These are phyloP conservation scores for Starmerella lactis-condensi DNA, from an alignment of 805 yeast genomes.

Conservation along the genomic window DNA sequence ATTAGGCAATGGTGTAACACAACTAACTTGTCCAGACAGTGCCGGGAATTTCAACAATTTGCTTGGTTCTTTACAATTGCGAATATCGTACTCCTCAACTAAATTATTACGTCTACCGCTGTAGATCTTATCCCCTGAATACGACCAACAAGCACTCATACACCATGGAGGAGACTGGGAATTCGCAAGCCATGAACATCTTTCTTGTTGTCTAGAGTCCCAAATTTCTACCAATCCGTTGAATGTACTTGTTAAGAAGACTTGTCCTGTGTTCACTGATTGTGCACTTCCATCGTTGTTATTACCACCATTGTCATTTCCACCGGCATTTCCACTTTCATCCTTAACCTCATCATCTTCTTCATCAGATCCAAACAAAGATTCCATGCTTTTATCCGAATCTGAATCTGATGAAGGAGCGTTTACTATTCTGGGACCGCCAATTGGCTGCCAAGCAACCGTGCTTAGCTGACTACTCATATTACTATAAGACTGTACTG, in stretches of 20 bases:
- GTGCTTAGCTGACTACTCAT: constrained; percentile 65
- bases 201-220: constrained; percentile 45
- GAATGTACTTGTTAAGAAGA: constrained; percentile 62
- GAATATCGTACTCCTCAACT: constrained; percentile 38
- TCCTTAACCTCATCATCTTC: constrained; percentile 19
- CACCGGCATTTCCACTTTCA: neutral
- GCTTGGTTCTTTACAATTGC: constrained; percentile 29
- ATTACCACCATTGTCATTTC: neutral
- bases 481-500: constrained; percentile 32
- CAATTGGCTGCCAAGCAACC: constrained; percentile 35
- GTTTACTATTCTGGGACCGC: constrained; percentile 13
- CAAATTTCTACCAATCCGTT: constrained; percentile 69
- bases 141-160: constrained; percentile 66
- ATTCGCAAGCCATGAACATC: constrained; percentile 35
- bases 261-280: constrained; percentile 12
- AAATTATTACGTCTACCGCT: constrained; percentile 81
- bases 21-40: constrained; percentile 79
- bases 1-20: constrained; percentile 64
- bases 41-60: constrained; percentile 56
- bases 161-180: constrained; percentile 83
- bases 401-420: constrained; percentile 14
- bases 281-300: constrained; percentile 1
- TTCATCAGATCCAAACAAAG: constrained; percentile 42
- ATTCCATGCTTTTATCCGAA: constrained; percentile 26
- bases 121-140: constrained; percentile 56